Conservation (phyloP, 2,329 filamentous ascomycete species). For the Tolypocladium tundrense region DNA sequence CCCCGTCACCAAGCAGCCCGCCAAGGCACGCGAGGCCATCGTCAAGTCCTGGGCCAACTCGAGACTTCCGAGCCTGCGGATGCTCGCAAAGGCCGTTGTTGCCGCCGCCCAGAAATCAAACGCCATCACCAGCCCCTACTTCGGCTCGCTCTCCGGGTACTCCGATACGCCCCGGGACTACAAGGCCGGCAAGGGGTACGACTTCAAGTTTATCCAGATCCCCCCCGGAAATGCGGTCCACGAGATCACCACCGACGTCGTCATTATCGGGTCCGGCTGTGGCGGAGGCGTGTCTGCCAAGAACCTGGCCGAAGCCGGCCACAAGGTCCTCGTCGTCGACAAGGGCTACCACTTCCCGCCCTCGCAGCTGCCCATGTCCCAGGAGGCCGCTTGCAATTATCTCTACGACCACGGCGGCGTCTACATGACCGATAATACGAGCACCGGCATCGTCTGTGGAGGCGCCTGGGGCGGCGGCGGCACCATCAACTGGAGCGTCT, state of each 20-base stretch:
- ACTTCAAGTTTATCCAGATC: constrained; percentile 54
- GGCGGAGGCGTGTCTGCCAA: constrained; percentile 77
- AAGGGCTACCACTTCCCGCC: constrained; percentile 71
- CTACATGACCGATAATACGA: constrained; percentile 43
- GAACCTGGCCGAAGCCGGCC: constrained; percentile 65
- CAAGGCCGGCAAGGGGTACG: constrained; percentile 38
- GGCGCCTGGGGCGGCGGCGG: constrained; percentile 78
- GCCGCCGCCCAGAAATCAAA: constrained; percentile 44
- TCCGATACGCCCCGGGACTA: constrained; percentile 42
- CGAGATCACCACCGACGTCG: constrained; percentile 65
- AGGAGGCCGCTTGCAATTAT: constrained; percentile 46
- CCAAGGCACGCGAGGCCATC: constrained; percentile 50
- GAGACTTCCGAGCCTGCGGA: constrained; percentile 42
- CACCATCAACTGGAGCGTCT: constrained; percentile 74
- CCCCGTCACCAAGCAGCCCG: constrained; percentile 50
- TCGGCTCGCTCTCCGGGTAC: constrained; percentile 47
- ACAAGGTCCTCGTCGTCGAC: constrained; percentile 70
- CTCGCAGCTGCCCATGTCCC: constrained; percentile 63
- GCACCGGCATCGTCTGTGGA: constrained; percentile 54
- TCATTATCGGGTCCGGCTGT: constrained; percentile 80
- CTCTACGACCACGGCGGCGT: constrained; percentile 62
- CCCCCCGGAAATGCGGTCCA: constrained; percentile 31
- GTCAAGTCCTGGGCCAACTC: constrained; percentile 52
- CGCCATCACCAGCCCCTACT: constrained; percentile 42
- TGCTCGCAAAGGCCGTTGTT: constrained; percentile 45